A percentile compares a stretch with the other conserved stretches of the same genome.
These are phyloP conservation scores for Aphanomyces euteiches DNA, from an alignment of 352 stramenopile species.

Conservation along the genomic window DNA sequence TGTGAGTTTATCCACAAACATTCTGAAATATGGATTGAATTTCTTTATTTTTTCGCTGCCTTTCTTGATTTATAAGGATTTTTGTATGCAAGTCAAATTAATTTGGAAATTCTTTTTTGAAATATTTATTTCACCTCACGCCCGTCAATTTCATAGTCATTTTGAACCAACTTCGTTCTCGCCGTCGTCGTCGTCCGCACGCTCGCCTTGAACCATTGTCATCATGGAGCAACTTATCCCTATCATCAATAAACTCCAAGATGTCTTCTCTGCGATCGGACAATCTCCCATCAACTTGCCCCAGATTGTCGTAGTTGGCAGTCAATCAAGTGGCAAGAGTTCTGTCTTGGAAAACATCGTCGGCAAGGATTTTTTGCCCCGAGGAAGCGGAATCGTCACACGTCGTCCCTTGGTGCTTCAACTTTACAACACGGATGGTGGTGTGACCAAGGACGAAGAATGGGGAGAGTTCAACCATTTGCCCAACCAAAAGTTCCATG, in stretches of 20 bases:
- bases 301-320: conserved; percentile 98
- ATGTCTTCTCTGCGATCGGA: conserved; percentile 96
- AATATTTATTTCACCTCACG: too few relatives aligned
- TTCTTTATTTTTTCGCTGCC: too few relatives aligned
- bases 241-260: conserved; percentile 99
- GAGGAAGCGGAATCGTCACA: conserved; percentile 98
- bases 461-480: conserved; percentile 99
- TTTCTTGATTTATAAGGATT: too few relatives aligned
- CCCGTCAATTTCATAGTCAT: neutral
- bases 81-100: neutral
- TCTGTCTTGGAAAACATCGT: conserved; percentile 95
- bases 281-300: conserved; percentile 95
- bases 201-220: neutral
- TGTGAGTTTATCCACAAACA: too few relatives aligned
- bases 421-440: conserved; percentile 87
- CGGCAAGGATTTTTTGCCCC: conserved; percentile 93
- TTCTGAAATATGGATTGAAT: too few relatives aligned
- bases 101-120: neutral
- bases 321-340: conserved; percentile 96
- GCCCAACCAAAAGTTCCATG: conserved; percentile 92
- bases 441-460: conserved; percentile 62
- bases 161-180: neutral
- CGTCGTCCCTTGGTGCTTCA: conserved; percentile 97
- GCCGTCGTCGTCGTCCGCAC: neutral
- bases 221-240: conserved; percentile 99